These are phyloP conservation scores for Coemansia biformis DNA, from an alignment of 192 early-diverging fungal genomes.

Conservation along the genomic window DNA sequence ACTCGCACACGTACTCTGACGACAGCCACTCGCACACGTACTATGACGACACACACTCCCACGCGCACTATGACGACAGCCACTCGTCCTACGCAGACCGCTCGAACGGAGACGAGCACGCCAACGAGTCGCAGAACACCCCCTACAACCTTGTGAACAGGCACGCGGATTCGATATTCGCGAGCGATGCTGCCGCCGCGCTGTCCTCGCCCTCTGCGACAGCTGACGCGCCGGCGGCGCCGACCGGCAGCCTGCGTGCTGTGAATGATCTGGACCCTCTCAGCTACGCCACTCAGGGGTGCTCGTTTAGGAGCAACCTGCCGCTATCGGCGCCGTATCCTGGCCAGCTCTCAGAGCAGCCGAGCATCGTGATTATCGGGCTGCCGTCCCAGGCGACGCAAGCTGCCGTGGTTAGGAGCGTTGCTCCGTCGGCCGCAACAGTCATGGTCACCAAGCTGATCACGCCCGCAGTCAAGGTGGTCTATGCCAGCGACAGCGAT, in stretches of 20 bases:
- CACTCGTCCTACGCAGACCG: slow-evolving; percentile 16
- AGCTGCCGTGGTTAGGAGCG: slow-evolving; percentile 7
- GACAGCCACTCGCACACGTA: slow-evolving; percentile 11
- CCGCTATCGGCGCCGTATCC: slow-evolving; percentile 12
- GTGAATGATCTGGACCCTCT: slow-evolving; percentile 49
- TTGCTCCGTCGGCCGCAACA: slow-evolving; percentile 16
- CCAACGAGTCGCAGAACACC: slow-evolving; percentile 13
- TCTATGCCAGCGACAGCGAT: slow-evolving; percentile 15
- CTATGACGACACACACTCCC: neutral
- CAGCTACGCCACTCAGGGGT: slow-evolving; percentile 40
- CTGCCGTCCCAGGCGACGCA: slow-evolving; percentile 18
- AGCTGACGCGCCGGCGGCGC: neutral
- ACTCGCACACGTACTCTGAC: too few relatives aligned
- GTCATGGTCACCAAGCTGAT: slow-evolving; percentile 45
- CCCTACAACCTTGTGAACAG: slow-evolving; percentile 41
- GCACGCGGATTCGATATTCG: slow-evolving; percentile 29
- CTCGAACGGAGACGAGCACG: slow-evolving; percentile 23
- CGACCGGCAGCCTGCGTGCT: slow-evolving; percentile 12
- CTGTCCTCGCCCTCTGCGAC: neutral
- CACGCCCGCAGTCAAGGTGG: slow-evolving; percentile 36
- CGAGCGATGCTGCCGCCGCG: slow-evolving; percentile 29
- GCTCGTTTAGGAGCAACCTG: slow-evolving; percentile 21
- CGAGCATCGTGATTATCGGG: slow-evolving; percentile 35
- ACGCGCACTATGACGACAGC: neutral
- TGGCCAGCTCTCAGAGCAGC: slow-evolving; percentile 11